Base-by-base conservation (phyloP, 108 stramenopile species). In the Conticribra weissflogii region DNA sequence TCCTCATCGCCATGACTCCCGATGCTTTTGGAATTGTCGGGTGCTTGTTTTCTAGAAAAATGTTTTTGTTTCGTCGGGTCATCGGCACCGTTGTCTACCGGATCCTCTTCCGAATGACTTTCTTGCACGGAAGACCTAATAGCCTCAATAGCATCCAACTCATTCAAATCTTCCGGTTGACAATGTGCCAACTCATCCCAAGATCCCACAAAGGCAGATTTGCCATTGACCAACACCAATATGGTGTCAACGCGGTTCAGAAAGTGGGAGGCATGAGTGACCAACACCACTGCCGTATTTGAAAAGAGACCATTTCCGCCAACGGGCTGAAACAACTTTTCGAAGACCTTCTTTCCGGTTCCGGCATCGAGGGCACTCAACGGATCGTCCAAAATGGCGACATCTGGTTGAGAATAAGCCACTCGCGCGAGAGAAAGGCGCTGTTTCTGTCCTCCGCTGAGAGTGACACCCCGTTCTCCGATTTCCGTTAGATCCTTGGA, bases 381-480 rank as follows among this genome's bases (percentile, higher is more conserved):
- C 16, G 93, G 93, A 75, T 98, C 98, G 54, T 98, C 98, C 12
- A 96, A 81, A 12, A 97, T 49, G 5, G 79, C 66, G 1, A 97
- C 41, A 57, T 84, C 75, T 0, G 92, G 81, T 27, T 76, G 36
- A 17, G 94, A 75, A 68, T 97, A 97, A 9, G 89, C 87, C 2
- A 87, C 90, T 9, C 93, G 31, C 12, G 93, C 93, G 8, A 94
- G 27, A 0, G 87, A 87, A 3, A 94, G 80, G 2, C 93, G 84
- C 51, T 87, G 86, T 57, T 89, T 86, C 61, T 94, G 93, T 3
- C 82, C 98, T 2, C 98, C 98, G 53, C 78, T 81, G 23, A 98
- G 66, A 0, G 94, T 97, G 8, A 97, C 92, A 2, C 98, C 98
- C 16, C 94, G 72, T 85, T 97, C 97, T 17, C 96, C 98, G 61